Base-by-base conservation (phyloP, 345 rosid genomes). In the Psidium guajava region DNA sequence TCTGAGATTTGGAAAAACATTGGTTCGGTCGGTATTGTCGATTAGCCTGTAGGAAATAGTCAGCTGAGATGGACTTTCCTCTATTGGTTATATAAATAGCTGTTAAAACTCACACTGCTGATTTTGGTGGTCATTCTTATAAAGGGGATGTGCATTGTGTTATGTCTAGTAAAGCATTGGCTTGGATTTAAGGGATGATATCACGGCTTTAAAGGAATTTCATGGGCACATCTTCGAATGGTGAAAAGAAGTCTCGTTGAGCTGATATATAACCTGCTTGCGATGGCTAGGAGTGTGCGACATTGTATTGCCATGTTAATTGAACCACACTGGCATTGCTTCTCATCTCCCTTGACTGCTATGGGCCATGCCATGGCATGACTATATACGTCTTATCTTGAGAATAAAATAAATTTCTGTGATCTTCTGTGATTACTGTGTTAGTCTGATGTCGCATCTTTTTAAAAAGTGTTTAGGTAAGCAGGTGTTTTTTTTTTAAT, bases 41-140 rank as follows among this genome's bases (percentile, higher is more conserved):
- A 36, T 36, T 32, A 0, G 47, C 47, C 4, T 5, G 80, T 36
- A 9, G 9, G 1, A 16, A 4, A 0, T 36, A 9, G 14, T 69
- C 25, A 5, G 77, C 3, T 69, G 5, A 69, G 74, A 61, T 28
- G 74, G 74, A 16, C 42, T 61, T 28, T 28, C 10, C 22, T 61
- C 42, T 61, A 20, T 61, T 4, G 74, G 74, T 2, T 28, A 6
- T 61, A 16, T 8, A 4, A 61, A 28, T 61, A 3, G 80, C 8
- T 18, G 25, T 69, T 40, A 36, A 69, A 69, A 69, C 14, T 69
- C 47, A 20, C 24, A 1, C 80, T 36, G 47, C 47, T 1, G 80
- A 28, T 15, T 28, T 69, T 36, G 47, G 3, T 1, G 47, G 24
- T 69, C 25, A 69, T 18, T 69, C 25, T 36, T 69, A 4, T 18